phyloP scores from a whole-genome alignment of 257 asterid genomes.

The Ajuga chamaepitys region DNA sequence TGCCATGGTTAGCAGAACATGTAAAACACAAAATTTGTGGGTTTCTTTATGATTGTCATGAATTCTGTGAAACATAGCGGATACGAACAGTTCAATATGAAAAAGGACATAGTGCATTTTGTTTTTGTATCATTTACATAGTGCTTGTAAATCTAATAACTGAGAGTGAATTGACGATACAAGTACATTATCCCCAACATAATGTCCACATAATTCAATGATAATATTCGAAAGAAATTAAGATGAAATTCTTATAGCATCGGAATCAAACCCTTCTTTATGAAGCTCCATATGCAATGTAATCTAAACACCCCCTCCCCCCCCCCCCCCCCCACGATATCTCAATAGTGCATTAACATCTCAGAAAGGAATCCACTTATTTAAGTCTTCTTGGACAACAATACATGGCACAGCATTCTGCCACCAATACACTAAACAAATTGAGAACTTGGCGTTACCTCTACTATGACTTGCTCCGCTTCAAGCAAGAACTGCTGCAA shows the following conservation, averaged over 20 bases:
- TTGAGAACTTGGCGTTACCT: slow-evolving; percentile 35
- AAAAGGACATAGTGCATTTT: too few relatives aligned
- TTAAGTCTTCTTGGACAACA: background rate
- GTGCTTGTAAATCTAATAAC: too few relatives aligned
- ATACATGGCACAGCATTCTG: background rate
- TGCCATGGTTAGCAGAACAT: too few relatives aligned
- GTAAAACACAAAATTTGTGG: too few relatives aligned
- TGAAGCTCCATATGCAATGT: background rate
- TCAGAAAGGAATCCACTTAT: background rate
- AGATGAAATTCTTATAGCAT: background rate
- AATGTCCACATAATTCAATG: background rate
- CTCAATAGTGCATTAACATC: slow-evolving; percentile 4
- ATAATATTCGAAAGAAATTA: background rate
- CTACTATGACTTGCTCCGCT: slow-evolving; percentile 61
- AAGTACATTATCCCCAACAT: background rate
- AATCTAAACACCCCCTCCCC: background rate
- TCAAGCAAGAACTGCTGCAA: slow-evolving; percentile 58
- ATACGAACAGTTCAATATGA: too few relatives aligned
- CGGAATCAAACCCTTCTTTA: background rate
- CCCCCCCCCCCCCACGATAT: background rate
- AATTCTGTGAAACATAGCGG: too few relatives aligned
- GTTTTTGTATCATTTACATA: too few relatives aligned
- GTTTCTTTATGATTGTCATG: too few relatives aligned
- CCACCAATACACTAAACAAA: background rate
- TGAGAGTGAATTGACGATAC: background rate